Evolutionary conservation across 2,329 filamentous ascomycete genomes (phyloP).

Genomic region (Arthroderma sp.): DNA sequence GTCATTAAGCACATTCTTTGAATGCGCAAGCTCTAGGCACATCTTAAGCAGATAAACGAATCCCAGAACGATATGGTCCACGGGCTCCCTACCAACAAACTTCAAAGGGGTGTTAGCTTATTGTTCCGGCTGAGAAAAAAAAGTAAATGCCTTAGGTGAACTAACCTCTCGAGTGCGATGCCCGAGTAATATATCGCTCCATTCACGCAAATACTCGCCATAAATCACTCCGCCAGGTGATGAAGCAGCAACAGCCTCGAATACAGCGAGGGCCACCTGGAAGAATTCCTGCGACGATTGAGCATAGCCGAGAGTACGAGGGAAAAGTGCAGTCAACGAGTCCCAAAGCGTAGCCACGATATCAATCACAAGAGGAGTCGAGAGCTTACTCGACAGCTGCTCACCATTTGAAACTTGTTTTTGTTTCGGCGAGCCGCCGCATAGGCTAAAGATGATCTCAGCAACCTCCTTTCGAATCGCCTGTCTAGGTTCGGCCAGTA

Average conservation of each 20-base stretch:
- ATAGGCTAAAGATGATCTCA: slow-evolving; percentile 27
- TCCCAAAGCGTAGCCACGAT: slow-evolving; percentile 35
- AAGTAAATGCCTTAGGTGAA: not conserved
- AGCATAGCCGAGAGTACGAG: slow-evolving; percentile 24
- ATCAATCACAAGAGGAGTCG: slow-evolving; percentile 22
- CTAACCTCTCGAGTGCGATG: slow-evolving; percentile 32
- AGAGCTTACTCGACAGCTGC: slow-evolving; percentile 9
- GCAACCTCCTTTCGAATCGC: slow-evolving; percentile 26
- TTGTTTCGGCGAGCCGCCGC: slow-evolving; percentile 19
- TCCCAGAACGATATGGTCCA: slow-evolving; percentile 31
- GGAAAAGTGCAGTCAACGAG: slow-evolving; percentile 28
- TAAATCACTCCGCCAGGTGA: slow-evolving; percentile 26
- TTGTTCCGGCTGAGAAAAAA: not conserved
- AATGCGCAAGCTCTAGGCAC: slow-evolving; percentile 28
- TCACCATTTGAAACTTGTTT: slow-evolving; percentile 15
- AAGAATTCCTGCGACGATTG: slow-evolving; percentile 34
- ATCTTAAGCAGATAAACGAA: slow-evolving; percentile 31
- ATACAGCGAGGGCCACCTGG: slow-evolving; percentile 29
- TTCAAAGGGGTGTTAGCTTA: slow-evolving; percentile 15
- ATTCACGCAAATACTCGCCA: slow-evolving; percentile 29
- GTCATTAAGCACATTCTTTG: slow-evolving; percentile 20
- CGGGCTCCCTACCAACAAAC: slow-evolving; percentile 34
- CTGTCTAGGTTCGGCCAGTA: slow-evolving; percentile 33
- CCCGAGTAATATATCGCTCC: slow-evolving; percentile 31
- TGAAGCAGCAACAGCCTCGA: slow-evolving; percentile 29